Percentiles rank a stretch among this genome's conserved stretches.
Conservation (phyloP, 2,329 filamentous ascomycete genomes). For the Microdochium trichocladiopsis region DNA sequence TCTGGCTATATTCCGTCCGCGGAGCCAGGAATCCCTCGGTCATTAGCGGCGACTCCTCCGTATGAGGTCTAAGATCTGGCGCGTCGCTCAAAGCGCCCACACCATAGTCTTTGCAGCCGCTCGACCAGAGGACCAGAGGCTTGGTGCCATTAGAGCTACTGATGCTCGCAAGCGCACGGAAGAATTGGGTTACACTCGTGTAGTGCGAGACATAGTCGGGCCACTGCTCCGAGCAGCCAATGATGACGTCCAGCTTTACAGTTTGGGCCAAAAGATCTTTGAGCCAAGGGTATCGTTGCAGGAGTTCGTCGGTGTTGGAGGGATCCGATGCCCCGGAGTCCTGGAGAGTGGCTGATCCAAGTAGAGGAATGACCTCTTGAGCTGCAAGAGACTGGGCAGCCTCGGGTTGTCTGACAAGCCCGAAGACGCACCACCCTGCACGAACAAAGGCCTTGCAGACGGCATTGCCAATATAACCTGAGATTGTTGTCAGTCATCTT, state of each 20-base stretch:
- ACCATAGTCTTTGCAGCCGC: conserved; percentile 45
- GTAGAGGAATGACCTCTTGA: conserved; percentile 30
- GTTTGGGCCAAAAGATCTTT: conserved; percentile 14
- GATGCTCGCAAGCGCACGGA: conserved; percentile 22
- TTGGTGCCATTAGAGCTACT: conserved; percentile 23
- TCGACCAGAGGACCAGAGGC: conserved; percentile 36
- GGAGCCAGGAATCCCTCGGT: conserved; percentile 14
- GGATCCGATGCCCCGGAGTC: conserved; percentile 10
- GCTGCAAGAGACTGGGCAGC: conserved; percentile 18
- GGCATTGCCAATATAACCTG: conserved; percentile 33
- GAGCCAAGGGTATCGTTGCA: conserved; percentile 10
- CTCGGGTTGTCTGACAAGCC: conserved; percentile 29
- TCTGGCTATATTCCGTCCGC: conserved; percentile 23
- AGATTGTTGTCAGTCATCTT: background rate
- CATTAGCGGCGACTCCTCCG: conserved; percentile 31
- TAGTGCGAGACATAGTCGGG: conserved; percentile 32
- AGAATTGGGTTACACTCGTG: conserved; percentile 22
- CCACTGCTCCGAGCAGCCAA: conserved; percentile 32
- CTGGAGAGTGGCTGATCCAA: conserved; percentile 24
- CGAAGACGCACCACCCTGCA: conserved; percentile 36
- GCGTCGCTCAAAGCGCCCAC: conserved; percentile 22
- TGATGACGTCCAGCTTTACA: conserved; percentile 30
- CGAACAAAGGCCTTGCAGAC: conserved; percentile 36
- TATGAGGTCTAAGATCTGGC: conserved; percentile 28
- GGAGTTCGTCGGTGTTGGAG: background rate